phyloP scores from a whole-genome alignment of 768 basidiomycete species.

The Auricularia cornea region DNA sequence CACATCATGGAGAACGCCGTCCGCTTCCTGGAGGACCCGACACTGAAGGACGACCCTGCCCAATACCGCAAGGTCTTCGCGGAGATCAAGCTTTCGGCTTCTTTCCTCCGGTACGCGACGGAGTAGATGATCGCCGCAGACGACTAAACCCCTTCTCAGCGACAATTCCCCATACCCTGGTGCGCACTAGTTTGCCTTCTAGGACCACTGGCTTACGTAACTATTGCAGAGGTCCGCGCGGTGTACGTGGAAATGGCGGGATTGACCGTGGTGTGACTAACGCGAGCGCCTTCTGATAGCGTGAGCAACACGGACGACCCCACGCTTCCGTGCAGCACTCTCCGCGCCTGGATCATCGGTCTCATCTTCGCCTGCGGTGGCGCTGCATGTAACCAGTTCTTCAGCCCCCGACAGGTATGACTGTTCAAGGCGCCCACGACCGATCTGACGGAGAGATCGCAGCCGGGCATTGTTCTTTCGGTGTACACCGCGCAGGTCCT shows the following conservation, averaged over 20 bases:
- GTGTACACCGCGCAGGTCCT: slow-evolving; percentile 19
- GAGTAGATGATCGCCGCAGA: no score
- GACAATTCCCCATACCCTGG: slow-evolving; percentile 14
- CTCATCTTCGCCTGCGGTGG: slow-evolving; percentile 5
- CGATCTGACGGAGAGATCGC: no score
- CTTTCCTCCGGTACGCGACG: slow-evolving; percentile 11
- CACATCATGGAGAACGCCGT: slow-evolving; percentile 1
- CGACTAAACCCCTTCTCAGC: neutral
- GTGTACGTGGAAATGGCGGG: neutral
- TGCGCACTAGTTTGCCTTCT: no score
- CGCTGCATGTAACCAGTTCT: slow-evolving; percentile 7
- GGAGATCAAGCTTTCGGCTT: slow-evolving; percentile 21
- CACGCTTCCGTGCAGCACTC: slow-evolving; percentile 17
- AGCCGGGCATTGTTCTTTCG: neutral
- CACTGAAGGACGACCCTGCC: slow-evolving; percentile 5
- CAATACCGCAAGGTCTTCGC: slow-evolving; percentile 14
- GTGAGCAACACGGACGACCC: slow-evolving; percentile 43
- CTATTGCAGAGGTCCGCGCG: slow-evolving; percentile 9
- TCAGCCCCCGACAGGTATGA: slow-evolving; percentile 4
- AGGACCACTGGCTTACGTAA: no score
- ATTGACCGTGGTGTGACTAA: neutral
- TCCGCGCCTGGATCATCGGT: slow-evolving; percentile 5
- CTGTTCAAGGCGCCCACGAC: no score
- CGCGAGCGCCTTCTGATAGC: slow-evolving; percentile 11
- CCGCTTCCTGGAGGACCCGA: slow-evolving; percentile 2